Conservation (phyloP, 2,329 filamentous ascomycete genomes). For the Spiromastix sp. region DNA sequence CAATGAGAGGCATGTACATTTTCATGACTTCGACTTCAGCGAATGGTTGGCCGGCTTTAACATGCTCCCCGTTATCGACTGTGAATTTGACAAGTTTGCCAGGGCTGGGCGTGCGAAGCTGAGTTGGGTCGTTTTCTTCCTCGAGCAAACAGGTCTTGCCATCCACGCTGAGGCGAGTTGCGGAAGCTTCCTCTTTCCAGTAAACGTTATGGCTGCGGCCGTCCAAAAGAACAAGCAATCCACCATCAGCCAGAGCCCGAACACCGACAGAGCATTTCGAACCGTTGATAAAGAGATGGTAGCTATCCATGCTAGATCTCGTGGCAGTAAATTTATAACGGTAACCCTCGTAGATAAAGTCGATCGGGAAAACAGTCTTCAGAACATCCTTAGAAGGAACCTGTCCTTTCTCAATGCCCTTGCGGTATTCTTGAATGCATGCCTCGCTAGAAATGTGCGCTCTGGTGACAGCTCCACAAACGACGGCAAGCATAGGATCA, state of each 20-base stretch:
- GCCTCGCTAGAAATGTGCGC: constrained; percentile 88
- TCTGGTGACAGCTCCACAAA: constrained; percentile 90
- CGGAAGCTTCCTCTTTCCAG: constrained; percentile 98
- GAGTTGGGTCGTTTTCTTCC: constrained; percentile 97
- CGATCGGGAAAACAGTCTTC: constrained; percentile 93
- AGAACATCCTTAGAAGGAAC: constrained; percentile 93
- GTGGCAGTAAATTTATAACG: constrained; percentile 98
- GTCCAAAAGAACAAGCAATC: constrained; percentile 78
- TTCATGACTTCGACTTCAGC: constrained; percentile 99
- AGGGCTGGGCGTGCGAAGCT: constrained; percentile 85
- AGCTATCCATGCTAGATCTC: constrained; percentile 82
- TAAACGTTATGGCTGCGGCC: constrained; percentile 97
- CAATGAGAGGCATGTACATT: constrained; percentile 99
- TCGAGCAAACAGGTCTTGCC: constrained; percentile 96
- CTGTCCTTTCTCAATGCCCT: constrained; percentile 90
- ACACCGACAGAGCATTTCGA: constrained; percentile 93
- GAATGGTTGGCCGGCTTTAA: constrained; percentile 83
- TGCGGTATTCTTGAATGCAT: constrained; percentile 77
- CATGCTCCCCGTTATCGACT: constrained; percentile 88
- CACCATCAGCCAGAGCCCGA: constrained; percentile 84
- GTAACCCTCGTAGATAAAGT: constrained; percentile 96
- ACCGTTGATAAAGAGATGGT: constrained; percentile 97
- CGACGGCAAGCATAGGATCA: constrained; percentile 84
- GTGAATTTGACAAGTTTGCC: constrained; percentile 98
- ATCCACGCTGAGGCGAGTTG: constrained; percentile 89